Conservation (phyloP, 106 monocot genomes). For the Dioscorea alata region DNA sequence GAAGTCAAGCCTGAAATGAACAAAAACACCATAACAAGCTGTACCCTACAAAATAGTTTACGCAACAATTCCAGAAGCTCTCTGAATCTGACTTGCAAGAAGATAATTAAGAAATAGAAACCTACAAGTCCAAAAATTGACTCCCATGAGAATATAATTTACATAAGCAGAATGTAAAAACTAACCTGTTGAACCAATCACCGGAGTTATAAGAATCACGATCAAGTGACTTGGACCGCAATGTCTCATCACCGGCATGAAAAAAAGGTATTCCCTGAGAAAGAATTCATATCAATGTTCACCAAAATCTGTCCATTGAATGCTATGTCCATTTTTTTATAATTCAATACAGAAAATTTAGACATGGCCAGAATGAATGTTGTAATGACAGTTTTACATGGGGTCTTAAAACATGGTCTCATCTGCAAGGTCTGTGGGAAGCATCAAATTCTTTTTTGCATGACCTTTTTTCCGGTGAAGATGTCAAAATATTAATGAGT, state of each 20-base stretch:
- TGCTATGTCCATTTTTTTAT: no score
- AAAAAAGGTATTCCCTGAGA: constrained; percentile 85
- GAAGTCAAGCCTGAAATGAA: constrained; percentile 72
- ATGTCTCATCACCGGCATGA: constrained; percentile 83
- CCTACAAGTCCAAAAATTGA: no score
- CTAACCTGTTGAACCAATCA: constrained; percentile 93
- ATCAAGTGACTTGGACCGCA: constrained; percentile 88
- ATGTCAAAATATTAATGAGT: no score
- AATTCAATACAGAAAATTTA: no score
- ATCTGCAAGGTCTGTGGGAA: no score
- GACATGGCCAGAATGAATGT: no score
- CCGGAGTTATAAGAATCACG: constrained; percentile 96
- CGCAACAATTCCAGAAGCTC: background rate
- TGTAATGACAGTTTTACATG: no score
- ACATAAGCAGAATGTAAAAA: background rate
- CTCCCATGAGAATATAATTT: background rate
- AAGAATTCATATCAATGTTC: background rate
- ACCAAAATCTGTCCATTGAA: no score
- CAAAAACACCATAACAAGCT: background rate
- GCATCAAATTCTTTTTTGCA: no score
- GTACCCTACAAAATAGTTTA: background rate
- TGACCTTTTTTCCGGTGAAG: no score
- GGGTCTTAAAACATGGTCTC: no score
- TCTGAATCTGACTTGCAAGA: background rate
- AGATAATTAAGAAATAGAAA: background rate